phyloP scores from a whole-genome alignment of 2,329 filamentous ascomycete genomes.

The Colletotrichum sojae region DNA sequence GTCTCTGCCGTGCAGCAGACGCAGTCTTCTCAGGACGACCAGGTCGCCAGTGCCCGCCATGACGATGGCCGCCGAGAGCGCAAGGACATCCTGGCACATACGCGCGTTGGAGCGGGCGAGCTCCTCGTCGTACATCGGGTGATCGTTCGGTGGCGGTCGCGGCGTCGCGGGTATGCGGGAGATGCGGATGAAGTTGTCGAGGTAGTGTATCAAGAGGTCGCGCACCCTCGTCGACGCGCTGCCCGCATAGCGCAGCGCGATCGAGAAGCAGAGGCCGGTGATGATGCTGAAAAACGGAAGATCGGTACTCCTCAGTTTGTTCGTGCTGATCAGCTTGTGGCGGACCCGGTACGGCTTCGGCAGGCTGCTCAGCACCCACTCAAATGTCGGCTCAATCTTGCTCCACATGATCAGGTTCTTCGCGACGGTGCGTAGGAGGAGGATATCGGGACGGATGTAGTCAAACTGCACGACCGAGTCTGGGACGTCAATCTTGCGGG shows the following conservation, averaged over 20 bases:
- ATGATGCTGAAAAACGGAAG: conserved; percentile 95
- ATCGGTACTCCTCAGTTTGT: conserved; percentile 81
- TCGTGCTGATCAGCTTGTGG: conserved; percentile 71
- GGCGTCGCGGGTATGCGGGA: conserved; percentile 67
- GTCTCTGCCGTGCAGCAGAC: conserved; percentile 88
- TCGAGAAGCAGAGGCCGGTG: conserved; percentile 87
- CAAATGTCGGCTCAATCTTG: conserved; percentile 78
- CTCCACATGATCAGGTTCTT: conserved; percentile 96
- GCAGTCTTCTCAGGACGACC: conserved; percentile 84
- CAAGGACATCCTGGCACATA: conserved; percentile 92
- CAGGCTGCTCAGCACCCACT: conserved; percentile 83
- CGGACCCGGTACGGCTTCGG: conserved; percentile 77
- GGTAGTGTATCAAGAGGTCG: conserved; percentile 85
- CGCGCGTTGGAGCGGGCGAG: conserved; percentile 86
- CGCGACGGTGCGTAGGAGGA: conserved; percentile 89
- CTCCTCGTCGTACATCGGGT: conserved; percentile 82
- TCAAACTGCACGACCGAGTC: conserved; percentile 93
- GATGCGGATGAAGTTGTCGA: conserved; percentile 89
- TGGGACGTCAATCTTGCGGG: conserved; percentile 92
- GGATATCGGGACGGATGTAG: conserved; percentile 93
- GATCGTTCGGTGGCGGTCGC: conserved; percentile 44
- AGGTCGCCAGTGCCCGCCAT: conserved; percentile 98
- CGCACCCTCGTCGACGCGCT: conserved; percentile 79
- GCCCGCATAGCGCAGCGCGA: conserved; percentile 82
- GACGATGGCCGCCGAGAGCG: conserved; percentile 85